A percentile compares a stretch with the other conserved stretches of the same genome.
Conservation (phyloP, 2,329 filamentous ascomycete species). For the Pyricularia grisea region DNA sequence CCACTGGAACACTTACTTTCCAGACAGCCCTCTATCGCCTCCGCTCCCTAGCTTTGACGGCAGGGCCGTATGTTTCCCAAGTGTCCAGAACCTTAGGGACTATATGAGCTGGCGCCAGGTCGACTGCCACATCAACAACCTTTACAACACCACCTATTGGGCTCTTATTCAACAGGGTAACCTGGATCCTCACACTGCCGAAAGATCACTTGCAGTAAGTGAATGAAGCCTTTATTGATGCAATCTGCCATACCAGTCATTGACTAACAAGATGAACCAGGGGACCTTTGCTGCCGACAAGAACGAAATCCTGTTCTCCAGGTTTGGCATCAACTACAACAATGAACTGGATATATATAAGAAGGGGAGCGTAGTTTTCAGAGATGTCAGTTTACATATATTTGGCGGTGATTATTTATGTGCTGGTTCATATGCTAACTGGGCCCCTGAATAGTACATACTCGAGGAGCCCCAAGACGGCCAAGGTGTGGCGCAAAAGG, state of each 20-base stretch:
- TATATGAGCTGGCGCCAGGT: slow-evolving; percentile 97
- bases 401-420: background rate
- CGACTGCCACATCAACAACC: slow-evolving; percentile 98
- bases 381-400: slow-evolving; percentile 50
- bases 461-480: slow-evolving; percentile 47
- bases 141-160: slow-evolving; percentile 98
- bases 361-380: slow-evolving; percentile 85
- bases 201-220: slow-evolving; percentile 66
- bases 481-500: slow-evolving; percentile 34
- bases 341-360: slow-evolving; percentile 87
- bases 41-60: slow-evolving; percentile 89
- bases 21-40: slow-evolving; percentile 56
- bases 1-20: slow-evolving; percentile 70
- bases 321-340: slow-evolving; percentile 94
- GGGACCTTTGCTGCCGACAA: slow-evolving; percentile 82
- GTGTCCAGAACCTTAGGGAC: slow-evolving; percentile 71
- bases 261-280: slow-evolving; percentile 27
- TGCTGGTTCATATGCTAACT: background rate
- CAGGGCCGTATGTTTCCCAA: slow-evolving; percentile 82
- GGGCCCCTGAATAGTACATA: slow-evolving; percentile 47
- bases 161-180: slow-evolving; percentile 70
- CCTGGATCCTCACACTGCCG: slow-evolving; percentile 53
- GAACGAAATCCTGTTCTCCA: slow-evolving; percentile 87
- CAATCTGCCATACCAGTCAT: background rate
- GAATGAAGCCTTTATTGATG: background rate